Percentiles rank a stretch among this genome's conserved stretches.
Evolutionary conservation across 352 stramenopile species (phyloP).

Genomic region (Globisporangium emineosum): DNA sequence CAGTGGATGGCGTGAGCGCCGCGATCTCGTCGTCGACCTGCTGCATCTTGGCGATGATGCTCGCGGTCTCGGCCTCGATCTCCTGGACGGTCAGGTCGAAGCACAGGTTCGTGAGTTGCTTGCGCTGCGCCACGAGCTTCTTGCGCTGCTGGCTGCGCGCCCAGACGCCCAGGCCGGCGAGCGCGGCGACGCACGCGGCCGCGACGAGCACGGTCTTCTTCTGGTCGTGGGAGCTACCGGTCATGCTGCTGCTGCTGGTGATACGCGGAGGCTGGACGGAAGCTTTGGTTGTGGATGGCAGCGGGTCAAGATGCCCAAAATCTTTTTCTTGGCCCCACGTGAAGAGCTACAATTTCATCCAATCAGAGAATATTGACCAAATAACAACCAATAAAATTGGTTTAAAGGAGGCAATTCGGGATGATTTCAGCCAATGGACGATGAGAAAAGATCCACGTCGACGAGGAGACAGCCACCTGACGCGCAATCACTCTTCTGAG

Average conservation of each 20-base stretch:
- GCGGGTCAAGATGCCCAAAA: background rate
- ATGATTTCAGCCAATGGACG: conserved; percentile 7
- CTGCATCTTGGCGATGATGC: conserved; percentile 69
- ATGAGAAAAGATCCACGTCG: conserved; percentile 9
- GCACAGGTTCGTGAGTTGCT: conserved; percentile 58
- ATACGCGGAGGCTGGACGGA: background rate
- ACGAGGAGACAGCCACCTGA: conserved; percentile 1
- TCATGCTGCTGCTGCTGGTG: background rate
- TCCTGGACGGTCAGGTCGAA: conserved; percentile 72
- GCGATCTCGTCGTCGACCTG: conserved; percentile 72
- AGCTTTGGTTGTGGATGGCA: conserved; percentile 2
- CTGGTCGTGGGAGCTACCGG: conserved; percentile 26
- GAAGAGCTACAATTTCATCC: conserved; percentile 10
- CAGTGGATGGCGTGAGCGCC: conserved; percentile 26
- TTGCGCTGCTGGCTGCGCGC: conserved; percentile 45
- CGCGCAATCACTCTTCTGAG: conserved; percentile 7
- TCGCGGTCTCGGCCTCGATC: conserved; percentile 65
- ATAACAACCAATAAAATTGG: background rate
- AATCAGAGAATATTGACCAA: conserved; percentile 14
- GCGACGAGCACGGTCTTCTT: conserved; percentile 66
- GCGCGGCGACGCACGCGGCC: conserved; percentile 36
- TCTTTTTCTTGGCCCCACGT: background rate
- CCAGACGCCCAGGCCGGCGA: conserved; percentile 52
- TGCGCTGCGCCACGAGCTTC: conserved; percentile 34
- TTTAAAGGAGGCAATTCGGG: background rate